Conservation (phyloP, 345 rosid species). For the Eucalyptus decipiens region DNA sequence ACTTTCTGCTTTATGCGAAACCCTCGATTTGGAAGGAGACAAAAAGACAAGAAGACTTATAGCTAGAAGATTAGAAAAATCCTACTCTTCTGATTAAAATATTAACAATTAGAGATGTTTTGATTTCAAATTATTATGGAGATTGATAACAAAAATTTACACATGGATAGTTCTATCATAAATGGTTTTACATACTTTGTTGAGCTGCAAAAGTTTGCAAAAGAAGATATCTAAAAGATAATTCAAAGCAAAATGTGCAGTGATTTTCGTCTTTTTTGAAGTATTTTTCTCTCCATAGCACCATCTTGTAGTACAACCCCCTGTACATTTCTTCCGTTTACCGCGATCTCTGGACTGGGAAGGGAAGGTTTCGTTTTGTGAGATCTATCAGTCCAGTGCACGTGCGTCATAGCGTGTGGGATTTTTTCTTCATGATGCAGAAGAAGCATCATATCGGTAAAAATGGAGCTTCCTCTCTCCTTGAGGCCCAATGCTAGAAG, state of each 20-base stretch:
- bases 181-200: not conserved
- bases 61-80: not conserved
- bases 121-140: not conserved
- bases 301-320: not conserved
- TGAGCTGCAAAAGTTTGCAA: not conserved
- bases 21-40: not conserved
- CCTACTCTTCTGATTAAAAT: not conserved
- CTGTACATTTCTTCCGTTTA: not conserved
- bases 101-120: not conserved
- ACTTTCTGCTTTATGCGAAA: not conserved
- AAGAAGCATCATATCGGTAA: not conserved
- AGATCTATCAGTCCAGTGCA: not conserved
- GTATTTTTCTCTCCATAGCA: not conserved
- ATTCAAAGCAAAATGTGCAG: not conserved
- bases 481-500: fast-evolving
- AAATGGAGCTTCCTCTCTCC: not conserved
- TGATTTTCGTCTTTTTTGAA: too few species aligned
- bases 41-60: not conserved
- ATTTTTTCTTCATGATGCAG: not conserved
- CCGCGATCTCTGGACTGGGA: not conserved
- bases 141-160: not conserved
- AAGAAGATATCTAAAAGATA: not conserved
- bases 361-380: not conserved
- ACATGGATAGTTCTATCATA: not conserved
- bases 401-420: not conserved